Percentiles rank a stretch among this genome's conserved stretches.
phyloP scores from a whole-genome alignment of 306 rosid species.

The Ziziphus jujuba region DNA sequence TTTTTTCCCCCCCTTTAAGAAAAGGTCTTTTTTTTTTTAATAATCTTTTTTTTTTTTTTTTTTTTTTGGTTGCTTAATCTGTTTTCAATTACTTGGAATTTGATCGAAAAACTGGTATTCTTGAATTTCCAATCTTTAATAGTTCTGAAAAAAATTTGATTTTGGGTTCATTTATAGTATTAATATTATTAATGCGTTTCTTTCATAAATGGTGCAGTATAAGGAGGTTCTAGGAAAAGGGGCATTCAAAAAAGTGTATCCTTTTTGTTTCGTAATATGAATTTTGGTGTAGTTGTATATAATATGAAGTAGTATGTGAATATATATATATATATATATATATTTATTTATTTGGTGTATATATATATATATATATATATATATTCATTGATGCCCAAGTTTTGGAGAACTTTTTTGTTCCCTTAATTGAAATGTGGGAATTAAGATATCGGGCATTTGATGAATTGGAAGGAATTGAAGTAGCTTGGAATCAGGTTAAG shows the following conservation, averaged over 20 bases:
- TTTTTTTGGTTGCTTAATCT: neutral
- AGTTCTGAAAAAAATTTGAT: neutral
- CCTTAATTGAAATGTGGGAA: conserved; percentile 53
- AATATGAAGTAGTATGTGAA: neutral
- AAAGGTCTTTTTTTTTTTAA: no score
- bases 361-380: neutral
- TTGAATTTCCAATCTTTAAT: neutral
- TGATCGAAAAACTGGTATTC: neutral
- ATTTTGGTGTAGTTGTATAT: neutral
- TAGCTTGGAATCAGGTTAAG: conserved; percentile 98
- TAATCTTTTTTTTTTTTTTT: neutral
- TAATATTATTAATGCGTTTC: conserved; percentile 15
- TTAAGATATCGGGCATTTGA: conserved; percentile 93
- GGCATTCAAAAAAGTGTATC: conserved; percentile 99
- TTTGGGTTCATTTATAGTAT: conserved; percentile 17
- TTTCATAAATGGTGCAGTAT: conserved; percentile 55
- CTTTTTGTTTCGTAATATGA: conserved; percentile 33
- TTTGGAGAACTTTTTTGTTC: conserved; percentile 19
- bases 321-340: neutral
- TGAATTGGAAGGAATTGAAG: conserved; percentile 97
- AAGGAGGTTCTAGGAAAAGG: conserved; percentile 89
- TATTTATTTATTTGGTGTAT: no score
- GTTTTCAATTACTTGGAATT: neutral
- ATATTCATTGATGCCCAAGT: neutral
- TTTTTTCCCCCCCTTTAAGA: no score